These are phyloP conservation scores for Barbarea vulgaris DNA, from an alignment of 345 rosid species.

Conservation along the genomic window DNA sequence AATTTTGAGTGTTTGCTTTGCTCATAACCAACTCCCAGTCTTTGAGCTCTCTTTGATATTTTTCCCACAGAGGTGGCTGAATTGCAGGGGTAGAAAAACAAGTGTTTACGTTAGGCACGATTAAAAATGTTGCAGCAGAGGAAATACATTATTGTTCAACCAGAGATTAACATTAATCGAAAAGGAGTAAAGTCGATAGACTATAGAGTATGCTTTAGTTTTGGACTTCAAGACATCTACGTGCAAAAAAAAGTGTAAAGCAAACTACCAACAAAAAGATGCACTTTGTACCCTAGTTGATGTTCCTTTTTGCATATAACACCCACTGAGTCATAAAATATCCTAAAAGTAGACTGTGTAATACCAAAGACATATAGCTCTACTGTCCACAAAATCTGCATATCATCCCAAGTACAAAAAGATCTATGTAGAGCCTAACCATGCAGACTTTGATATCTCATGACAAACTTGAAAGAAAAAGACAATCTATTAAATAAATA, in stretches of 20 bases:
- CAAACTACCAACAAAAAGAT: slow-evolving; percentile 7
- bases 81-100: slow-evolving; percentile 18
- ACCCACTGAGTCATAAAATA: background rate
- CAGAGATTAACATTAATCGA: slow-evolving; percentile 8
- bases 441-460: background rate
- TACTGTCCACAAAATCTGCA: slow-evolving; percentile 9
- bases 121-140: background rate
- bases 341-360: slow-evolving; percentile 4
- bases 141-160: slow-evolving; percentile 7
- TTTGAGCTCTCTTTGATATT: slow-evolving; percentile 73
- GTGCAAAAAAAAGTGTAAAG: background rate
- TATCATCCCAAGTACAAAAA: slow-evolving; percentile 10
- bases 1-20: slow-evolving; percentile 43
- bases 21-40: slow-evolving; percentile 76
- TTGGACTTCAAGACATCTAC: background rate
- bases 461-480: slow-evolving; percentile 1
- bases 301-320: background rate
- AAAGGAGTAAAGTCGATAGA: background rate
- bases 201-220: slow-evolving; percentile 7
- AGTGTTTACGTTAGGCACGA: slow-evolving; percentile 8
- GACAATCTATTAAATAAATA: background rate
- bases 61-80: slow-evolving; percentile 95
- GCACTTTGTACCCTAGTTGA: background rate
- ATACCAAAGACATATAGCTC: background rate
- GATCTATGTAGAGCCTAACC: slow-evolving; percentile 16